These are phyloP conservation scores for Metrosideros polymorpha DNA, from an alignment of 441 rosid species.

Conservation along the genomic window DNA sequence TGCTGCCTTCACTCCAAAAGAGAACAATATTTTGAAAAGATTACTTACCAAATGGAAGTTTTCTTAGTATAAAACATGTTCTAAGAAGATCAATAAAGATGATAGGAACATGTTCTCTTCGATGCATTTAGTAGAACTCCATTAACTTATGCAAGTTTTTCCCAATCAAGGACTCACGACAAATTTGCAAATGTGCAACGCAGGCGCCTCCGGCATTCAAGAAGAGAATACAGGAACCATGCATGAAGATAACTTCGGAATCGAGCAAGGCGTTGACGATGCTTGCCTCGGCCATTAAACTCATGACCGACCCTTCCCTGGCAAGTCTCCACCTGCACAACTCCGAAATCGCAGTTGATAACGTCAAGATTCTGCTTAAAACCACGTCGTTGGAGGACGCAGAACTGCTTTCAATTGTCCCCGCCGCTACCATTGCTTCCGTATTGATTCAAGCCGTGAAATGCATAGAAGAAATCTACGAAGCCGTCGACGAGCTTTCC, in stretches of 20 bases:
- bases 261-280: constrained; percentile 47
- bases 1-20: too few relatives aligned
- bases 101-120: neutral
- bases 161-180: neutral
- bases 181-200: neutral
- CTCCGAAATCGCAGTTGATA: constrained; percentile 39
- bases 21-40: neutral
- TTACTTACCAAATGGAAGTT: neutral
- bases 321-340: constrained; percentile 35
- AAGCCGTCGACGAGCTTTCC: constrained; percentile 47
- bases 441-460: constrained; percentile 39
- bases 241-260: constrained; percentile 38
- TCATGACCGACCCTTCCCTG: constrained; percentile 43
- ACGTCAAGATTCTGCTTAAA: constrained; percentile 34
- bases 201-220: constrained; percentile 45
- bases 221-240: constrained; percentile 32
- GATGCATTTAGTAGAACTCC: neutral
- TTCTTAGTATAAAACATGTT: neutral
- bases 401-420: constrained; percentile 38
- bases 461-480: constrained; percentile 37
- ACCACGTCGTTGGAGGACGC: constrained; percentile 12
- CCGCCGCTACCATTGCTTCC: constrained; percentile 54
- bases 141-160: neutral
- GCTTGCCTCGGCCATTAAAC: constrained; percentile 48
- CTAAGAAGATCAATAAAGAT: neutral